A percentile compares a stretch with the other conserved stretches of the same genome.
Conservation (phyloP, 139 green algal species). For the Volvox reticuliferus region DNA sequence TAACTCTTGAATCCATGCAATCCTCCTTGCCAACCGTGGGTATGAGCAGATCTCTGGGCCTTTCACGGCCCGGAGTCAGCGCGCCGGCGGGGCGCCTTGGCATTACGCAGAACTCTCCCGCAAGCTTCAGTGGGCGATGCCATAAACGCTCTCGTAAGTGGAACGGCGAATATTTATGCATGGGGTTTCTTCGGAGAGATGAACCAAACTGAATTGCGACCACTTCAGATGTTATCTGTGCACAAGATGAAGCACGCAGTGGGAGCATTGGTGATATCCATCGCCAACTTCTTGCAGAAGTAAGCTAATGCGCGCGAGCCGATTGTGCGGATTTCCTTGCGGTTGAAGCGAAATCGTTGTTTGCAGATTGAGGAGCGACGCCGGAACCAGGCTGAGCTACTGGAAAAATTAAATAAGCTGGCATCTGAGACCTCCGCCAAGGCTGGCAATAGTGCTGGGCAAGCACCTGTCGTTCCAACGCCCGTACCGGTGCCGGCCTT, state of each 20-base stretch:
- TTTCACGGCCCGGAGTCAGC: not conserved
- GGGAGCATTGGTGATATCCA: slow-evolving; percentile 5
- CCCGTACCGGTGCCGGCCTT: not conserved
- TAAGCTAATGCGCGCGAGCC: not conserved
- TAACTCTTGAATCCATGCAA: not conserved
- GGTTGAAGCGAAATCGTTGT: not conserved
- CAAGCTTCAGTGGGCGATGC: slow-evolving; percentile 8
- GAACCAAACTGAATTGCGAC: slow-evolving; percentile 4
- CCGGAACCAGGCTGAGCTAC: slow-evolving; percentile 70
- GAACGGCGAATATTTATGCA: not conserved
- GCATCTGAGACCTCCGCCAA: slow-evolving; percentile 11
- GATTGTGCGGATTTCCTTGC: not conserved
- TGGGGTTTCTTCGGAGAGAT: not conserved
- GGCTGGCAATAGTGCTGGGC: not conserved
- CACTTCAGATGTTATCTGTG: not conserved
- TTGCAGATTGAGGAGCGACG: slow-evolving; percentile 85
- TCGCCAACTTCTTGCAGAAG: slow-evolving; percentile 8
- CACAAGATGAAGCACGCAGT: not conserved
- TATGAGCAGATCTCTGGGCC: not conserved
- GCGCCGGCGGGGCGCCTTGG: not conserved
- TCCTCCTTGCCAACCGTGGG: not conserved
- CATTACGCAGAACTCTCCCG: slow-evolving; percentile 10
- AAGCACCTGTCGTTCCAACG: not conserved
- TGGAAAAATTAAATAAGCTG: slow-evolving; percentile 68
- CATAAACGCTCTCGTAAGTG: slow-evolving; percentile 16